A percentile compares a stretch with the other conserved stretches of the same genome.
These are phyloP conservation scores for Nothophaeocryptopus gaeumannii DNA, from an alignment of 2,329 filamentous ascomycete genomes.

Conservation along the genomic window DNA sequence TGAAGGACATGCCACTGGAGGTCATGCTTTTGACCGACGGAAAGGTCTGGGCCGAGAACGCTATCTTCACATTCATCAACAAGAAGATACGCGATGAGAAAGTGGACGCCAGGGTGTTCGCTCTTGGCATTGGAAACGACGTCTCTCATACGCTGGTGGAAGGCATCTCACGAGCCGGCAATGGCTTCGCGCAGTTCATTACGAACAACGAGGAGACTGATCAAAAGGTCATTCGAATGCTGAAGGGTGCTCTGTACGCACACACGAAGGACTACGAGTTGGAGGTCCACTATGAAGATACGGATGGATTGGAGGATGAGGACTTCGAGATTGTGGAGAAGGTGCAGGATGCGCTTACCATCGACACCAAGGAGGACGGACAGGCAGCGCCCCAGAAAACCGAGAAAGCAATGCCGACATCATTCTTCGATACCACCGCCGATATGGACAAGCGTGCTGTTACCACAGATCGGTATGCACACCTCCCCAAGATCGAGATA, in stretches of 20 bases:
- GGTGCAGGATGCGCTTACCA: constrained; percentile 49
- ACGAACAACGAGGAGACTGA: constrained; percentile 63
- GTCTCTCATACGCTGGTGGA: constrained; percentile 59
- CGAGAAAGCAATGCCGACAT: constrained; percentile 43
- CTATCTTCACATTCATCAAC: constrained; percentile 51
- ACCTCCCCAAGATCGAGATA: constrained; percentile 52
- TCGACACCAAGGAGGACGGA: constrained; percentile 31
- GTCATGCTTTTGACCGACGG: constrained; percentile 59
- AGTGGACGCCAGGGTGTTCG: constrained; percentile 54
- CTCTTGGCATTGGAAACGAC: constrained; percentile 54
- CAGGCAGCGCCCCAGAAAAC: constrained; percentile 23
- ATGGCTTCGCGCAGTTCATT: constrained; percentile 62
- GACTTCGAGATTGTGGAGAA: constrained; percentile 64
- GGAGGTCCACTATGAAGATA: constrained; percentile 56
- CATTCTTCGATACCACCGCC: constrained; percentile 56
- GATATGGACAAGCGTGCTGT: constrained; percentile 43
- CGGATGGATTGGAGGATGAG: constrained; percentile 38
- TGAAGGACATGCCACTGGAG: constrained; percentile 49
- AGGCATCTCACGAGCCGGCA: constrained; percentile 57
- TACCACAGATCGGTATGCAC: constrained; percentile 41
- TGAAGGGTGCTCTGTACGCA: constrained; percentile 66
- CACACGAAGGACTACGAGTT: constrained; percentile 64
- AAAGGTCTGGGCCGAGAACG: constrained; percentile 50
- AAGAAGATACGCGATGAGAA: constrained; percentile 40
- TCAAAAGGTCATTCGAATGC: constrained; percentile 68